Percentiles rank a stretch among this genome's conserved stretches.
Evolutionary conservation across 768 basidiomycete species (phyloP).

Genomic region (Antrodiella citrinella): DNA sequence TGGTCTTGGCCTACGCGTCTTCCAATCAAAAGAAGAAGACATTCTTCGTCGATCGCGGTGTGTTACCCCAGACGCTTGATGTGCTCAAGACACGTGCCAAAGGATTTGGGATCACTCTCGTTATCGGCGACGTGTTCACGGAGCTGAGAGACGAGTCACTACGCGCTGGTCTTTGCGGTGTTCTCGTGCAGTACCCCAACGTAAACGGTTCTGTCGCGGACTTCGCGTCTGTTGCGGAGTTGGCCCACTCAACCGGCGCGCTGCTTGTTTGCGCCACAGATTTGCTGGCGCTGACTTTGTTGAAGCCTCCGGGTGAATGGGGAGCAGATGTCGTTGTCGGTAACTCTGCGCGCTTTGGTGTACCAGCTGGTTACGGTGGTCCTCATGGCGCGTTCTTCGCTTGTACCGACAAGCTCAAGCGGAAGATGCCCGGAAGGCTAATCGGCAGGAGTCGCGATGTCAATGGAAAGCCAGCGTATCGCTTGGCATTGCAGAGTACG

Average conservation of each 20-base stretch:
- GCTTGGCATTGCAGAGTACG: conserved; percentile 91
- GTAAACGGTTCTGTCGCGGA: conserved; percentile 78
- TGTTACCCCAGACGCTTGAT: conserved; percentile 82
- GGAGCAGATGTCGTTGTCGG: conserved; percentile 94
- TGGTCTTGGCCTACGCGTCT: conserved; percentile 86
- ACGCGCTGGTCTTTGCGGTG: conserved; percentile 66
- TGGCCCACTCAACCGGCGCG: conserved; percentile 68
- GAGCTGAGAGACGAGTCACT: conserved; percentile 45
- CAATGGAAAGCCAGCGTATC: conserved; percentile 80
- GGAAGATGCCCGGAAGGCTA: conserved; percentile 97
- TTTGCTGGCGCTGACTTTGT: conserved; percentile 83
- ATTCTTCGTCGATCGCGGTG: conserved; percentile 79
- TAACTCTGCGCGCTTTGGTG: conserved; percentile 94
- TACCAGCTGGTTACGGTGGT: conserved; percentile 94
- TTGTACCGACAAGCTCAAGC: conserved; percentile 82
- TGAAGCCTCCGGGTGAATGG: conserved; percentile 98
- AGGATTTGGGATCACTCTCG: conserved; percentile 84
- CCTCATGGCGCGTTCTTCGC: conserved; percentile 98
- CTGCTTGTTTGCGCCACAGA: conserved; percentile 87
- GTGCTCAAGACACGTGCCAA: conserved; percentile 88
- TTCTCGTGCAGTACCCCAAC: conserved; percentile 92
- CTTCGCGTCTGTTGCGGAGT: conserved; percentile 54
- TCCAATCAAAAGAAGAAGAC: conserved; percentile 65
- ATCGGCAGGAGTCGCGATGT: conserved; percentile 87
- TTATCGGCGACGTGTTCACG: conserved; percentile 52